These are phyloP conservation scores for Inonotus hispidus DNA, from an alignment of 1,284 basidiomycete species.

Conservation along the genomic window DNA sequence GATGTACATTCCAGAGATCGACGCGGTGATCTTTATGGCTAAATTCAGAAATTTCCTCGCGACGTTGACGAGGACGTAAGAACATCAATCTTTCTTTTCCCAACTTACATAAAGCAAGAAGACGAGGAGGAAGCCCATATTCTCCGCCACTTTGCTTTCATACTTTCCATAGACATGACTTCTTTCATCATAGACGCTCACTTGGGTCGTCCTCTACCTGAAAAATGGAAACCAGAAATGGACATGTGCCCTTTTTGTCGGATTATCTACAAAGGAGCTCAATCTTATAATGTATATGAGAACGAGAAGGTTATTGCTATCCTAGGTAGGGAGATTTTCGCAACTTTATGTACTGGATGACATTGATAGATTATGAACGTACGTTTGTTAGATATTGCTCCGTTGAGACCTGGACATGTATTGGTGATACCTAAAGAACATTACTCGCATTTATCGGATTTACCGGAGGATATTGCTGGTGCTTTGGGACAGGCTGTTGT, in stretches of 20 bases:
- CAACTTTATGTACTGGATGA: slow-evolving; percentile 5
- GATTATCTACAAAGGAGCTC: slow-evolving; percentile 45
- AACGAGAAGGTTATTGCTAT: slow-evolving; percentile 64
- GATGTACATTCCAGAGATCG: no score
- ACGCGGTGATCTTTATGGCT: no score
- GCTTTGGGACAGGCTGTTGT: slow-evolving; percentile 54
- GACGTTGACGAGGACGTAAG: no score
- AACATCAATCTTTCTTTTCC: no score
- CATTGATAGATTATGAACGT: slow-evolving; percentile 25
- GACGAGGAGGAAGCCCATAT: no score
- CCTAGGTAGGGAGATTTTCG: slow-evolving; percentile 40
- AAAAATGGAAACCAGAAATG: slow-evolving; percentile 40
- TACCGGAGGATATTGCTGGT: slow-evolving; percentile 55
- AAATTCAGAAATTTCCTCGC: no score
- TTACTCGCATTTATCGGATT: slow-evolving; percentile 53
- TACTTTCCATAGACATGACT: slow-evolving; percentile 42
- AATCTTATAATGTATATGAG: slow-evolving; percentile 53
- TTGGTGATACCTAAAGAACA: slow-evolving; percentile 67
- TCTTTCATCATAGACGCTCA: slow-evolving; percentile 69
- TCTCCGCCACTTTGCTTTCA: no score
- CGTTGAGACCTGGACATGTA: slow-evolving; percentile 60
- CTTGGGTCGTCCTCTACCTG: slow-evolving; percentile 37
- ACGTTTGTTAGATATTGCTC: slow-evolving; percentile 75
- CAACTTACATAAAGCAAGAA: no score
- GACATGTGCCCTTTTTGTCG: slow-evolving; percentile 55